Base-by-base conservation (phyloP, 139 green algal species). In the Marvania coccoides region DNA sequence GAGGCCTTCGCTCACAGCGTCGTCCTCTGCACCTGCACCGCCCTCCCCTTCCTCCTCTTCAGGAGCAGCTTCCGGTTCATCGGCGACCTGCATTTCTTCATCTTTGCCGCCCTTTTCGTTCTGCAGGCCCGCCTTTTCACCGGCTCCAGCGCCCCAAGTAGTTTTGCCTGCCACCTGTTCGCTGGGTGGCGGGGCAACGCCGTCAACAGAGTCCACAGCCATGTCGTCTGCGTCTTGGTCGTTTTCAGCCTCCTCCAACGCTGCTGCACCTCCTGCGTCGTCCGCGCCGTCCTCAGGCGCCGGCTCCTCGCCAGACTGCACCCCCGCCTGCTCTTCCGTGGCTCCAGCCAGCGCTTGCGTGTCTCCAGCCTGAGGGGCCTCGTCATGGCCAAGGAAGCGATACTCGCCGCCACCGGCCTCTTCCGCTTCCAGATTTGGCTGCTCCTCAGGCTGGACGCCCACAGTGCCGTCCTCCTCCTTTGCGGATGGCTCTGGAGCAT, bases 261-360 rank as follows among this genome's bases (percentile, higher is more conserved):
- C 28, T 29, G 42, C 55, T 3, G 59, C 62, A 40, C 33, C 47
- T 4, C 14, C 63, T 39, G 55, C 39, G 4, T 37, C 55, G 13
- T 47, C 39, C 7, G 23, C 54, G 3, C 36, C 63, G 0, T 40
- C 36, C 46, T 19, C 13, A 31, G 48, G 28, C 15, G 34, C 37
- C 19, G 39, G 67, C 13, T 48, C 38, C 42, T 35, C 57, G 24
- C 53, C 56, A 40, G 58, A 24, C 30, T 75, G 75, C 9, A 45
- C 33, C 3, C 51, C 47, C 14, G 82, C 85, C 73, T 98, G 92
- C 45, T 98, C 92, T 63, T 96, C 85, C 0, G 92, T 98, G 2
- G 92, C 92, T 3, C 84, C 63, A 0, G 83, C 92, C 35, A 97
- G 64, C 9, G 88, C 79, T 60, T 90, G 81, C 24, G 66, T 38